Evolutionary conservation across 2,329 filamentous ascomycete species (phyloP), one percentile per base, ranked within the genome.

Genomic region (Fusarium acutatum): DNA sequence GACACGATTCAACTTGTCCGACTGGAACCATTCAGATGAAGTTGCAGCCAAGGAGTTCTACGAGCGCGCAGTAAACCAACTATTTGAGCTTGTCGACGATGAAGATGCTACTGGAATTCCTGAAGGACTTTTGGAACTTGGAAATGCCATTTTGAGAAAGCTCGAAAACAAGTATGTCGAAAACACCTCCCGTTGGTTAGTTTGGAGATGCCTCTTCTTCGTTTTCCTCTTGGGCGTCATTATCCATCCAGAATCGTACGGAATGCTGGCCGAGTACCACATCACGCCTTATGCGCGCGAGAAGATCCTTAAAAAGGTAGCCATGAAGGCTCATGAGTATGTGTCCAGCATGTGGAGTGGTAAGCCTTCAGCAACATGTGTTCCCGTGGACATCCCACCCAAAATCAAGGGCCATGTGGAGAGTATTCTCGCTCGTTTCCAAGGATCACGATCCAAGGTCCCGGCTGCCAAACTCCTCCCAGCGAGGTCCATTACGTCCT

Each of bases 151-250:
- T 67, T 84, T 97, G 49, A 88, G 88, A 67, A 95, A 95, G 77
- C 85, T 97, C 67, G 91, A 94, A 73, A 88, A 88, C 73, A 91
- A 92, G 74, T 89, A 89, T 73, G 90, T 93, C 70, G 91, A 93
- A 74, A 90, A 90, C 75, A 94, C 94, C 43, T 90, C 94, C 71
- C 91, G 91, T 75, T 97, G 95, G 85, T 89, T 98, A 74, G 91
- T 98, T 72, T 94, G 92, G 77, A 93, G 95, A 80, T 99, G 96
- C 91, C 91, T 98, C 71, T 97, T 98, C 81, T 93, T 94, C 71
- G 92, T 92, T 58, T 98, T 96, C 82, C 86, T 98, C 40, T 88
- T 94, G 52, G 92, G 93, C 76, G 92, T 94, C 60, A 90, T 98
- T 78, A 93, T 94, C 53, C 93, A 96, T 78, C 96, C 96, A 17